phyloP scores from a whole-genome alignment of 305 asterid species.

The Withania somnifera region DNA sequence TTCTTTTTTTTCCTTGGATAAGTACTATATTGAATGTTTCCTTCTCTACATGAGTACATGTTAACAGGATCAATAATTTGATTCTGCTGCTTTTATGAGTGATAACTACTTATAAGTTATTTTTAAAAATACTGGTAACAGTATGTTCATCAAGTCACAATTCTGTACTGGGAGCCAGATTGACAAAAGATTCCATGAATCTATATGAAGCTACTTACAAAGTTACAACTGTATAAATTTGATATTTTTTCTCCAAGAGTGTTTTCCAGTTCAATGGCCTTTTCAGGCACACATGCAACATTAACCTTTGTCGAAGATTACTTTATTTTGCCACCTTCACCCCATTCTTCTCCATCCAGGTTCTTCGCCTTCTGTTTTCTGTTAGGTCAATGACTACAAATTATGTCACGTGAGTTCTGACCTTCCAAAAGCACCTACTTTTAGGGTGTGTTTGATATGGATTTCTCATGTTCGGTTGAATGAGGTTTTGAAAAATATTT shows the following conservation, averaged over 20 bases:
- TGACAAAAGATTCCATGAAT: neutral
- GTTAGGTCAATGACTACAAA: neutral
- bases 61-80: neutral
- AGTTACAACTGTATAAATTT: neutral
- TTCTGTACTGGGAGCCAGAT: neutral
- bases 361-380: neutral
- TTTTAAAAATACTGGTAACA: too few relatives aligned
- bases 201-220: neutral
- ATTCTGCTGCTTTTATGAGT: neutral
- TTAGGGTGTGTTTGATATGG: too few relatives aligned
- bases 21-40: neutral
- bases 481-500: too few relatives aligned
- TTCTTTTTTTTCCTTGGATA: neutral
- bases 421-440: neutral
- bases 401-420: neutral
- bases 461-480: too few relatives aligned
- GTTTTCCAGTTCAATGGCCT: neutral
- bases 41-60: neutral
- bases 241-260: neutral
- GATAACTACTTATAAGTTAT: neutral
- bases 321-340: neutral
- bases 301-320: neutral
- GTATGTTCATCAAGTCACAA: neutral
- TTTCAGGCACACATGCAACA: neutral
- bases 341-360: neutral